phyloP scores from a whole-genome alignment of 371 early-diverging fungal species.

The Homolaphlyctis polyrhiza region DNA sequence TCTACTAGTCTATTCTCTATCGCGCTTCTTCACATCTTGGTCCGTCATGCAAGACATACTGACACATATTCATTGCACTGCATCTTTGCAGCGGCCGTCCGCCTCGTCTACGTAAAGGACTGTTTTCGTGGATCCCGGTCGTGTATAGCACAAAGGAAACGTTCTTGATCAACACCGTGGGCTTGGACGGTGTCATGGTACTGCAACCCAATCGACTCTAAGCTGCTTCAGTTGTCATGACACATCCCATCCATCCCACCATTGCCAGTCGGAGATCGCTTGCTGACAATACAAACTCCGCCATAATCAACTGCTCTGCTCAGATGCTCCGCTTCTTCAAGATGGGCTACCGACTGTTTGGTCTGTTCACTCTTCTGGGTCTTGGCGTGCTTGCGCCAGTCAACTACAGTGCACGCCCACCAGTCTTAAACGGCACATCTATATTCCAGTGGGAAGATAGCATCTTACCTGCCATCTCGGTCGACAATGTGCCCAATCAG shows the following conservation, averaged over 20 bases:
- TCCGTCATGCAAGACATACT: background rate
- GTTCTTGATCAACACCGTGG: slow-evolving; percentile 35
- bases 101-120: slow-evolving; percentile 29
- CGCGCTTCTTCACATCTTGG: background rate
- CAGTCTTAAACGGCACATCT: slow-evolving; percentile 9
- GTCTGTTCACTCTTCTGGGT: slow-evolving; percentile 31
- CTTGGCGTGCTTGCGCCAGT: slow-evolving; percentile 28
- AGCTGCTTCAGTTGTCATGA: too few species aligned
- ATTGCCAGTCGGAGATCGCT: too few species aligned
- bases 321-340: slow-evolving; percentile 41
- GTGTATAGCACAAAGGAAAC: slow-evolving; percentile 27
- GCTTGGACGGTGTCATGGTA: slow-evolving; percentile 36
- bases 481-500: slow-evolving; percentile 40
- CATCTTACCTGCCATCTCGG: slow-evolving; percentile 21
- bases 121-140: slow-evolving; percentile 33
- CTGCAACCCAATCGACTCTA: background rate
- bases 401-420: slow-evolving; percentile 31
- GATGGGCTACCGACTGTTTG: slow-evolving; percentile 28
- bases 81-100: slow-evolving; percentile 33
- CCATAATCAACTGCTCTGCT: too few species aligned
- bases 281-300: too few species aligned
- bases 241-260: too few species aligned
- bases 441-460: slow-evolving; percentile 18
- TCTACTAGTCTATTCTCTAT: too few species aligned
- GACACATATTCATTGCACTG: background rate